A percentile compares a stretch with the other conserved stretches of the same genome.
Evolutionary conservation across 2,329 filamentous ascomycete species (phyloP).

Genomic region (Malbranchea zuffiana): DNA sequence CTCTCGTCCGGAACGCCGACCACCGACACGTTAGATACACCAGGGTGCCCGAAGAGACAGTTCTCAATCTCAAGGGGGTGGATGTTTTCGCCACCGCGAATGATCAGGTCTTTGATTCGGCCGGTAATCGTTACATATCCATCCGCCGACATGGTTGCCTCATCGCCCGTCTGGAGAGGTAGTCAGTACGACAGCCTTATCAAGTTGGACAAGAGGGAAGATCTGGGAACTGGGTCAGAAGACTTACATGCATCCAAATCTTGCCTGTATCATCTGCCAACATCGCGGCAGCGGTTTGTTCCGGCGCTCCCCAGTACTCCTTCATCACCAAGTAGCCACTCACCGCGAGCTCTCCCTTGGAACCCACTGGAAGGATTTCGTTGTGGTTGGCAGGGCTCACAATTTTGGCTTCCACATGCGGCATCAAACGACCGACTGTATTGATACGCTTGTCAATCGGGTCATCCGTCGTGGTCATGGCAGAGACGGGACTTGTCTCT

Average conservation of each 20-base stretch:
- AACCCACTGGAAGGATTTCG: constrained; percentile 50
- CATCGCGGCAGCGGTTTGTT: constrained; percentile 57
- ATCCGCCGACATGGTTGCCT: constrained; percentile 70
- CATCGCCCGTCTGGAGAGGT: constrained; percentile 63
- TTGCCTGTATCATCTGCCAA: constrained; percentile 45
- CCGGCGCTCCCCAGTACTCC: constrained; percentile 72
- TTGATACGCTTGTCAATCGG: constrained; percentile 60
- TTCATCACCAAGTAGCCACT: constrained; percentile 83
- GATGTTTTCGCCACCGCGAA: constrained; percentile 90
- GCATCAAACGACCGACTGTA: constrained; percentile 69
- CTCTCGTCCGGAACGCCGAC: constrained; percentile 71
- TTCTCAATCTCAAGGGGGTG: constrained; percentile 90
- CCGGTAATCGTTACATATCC: constrained; percentile 86
- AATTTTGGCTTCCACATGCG: constrained; percentile 70
- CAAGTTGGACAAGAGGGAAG: not conserved
- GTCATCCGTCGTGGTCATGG: constrained; percentile 73
- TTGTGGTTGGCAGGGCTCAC: constrained; percentile 56
- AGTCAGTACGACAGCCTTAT: not conserved
- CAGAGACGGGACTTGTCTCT: constrained; percentile 60
- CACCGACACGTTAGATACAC: constrained; percentile 65
- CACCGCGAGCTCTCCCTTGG: constrained; percentile 70
- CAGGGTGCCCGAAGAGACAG: constrained; percentile 61
- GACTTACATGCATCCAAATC: constrained; percentile 63
- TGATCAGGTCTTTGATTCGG: constrained; percentile 90
- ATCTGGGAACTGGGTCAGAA: too few species aligned